Base-by-base conservation (phyloP, 2,329 filamentous ascomycete genomes). In the Paracamarosporium sp. region DNA sequence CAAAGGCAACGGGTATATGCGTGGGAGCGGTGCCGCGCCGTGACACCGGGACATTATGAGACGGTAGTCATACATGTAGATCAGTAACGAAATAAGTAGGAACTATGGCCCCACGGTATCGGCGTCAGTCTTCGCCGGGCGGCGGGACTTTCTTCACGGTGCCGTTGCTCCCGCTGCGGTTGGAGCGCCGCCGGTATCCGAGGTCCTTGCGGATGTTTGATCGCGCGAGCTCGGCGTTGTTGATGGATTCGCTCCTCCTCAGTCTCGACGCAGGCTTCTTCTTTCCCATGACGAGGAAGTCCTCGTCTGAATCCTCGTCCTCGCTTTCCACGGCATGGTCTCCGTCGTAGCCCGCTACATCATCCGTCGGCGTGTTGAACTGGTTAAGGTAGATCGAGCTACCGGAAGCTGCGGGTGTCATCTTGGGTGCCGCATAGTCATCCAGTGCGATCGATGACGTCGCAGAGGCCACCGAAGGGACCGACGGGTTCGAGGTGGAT, bases 401-500 rank as follows among this genome's bases (percentile, higher is more conserved):
- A 20, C 69, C 70, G 11, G 76, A 76, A 7, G 72, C 63, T 17
- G 66, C 61, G 5, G 67, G 55, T 4, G 68, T 48, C 59, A 70
- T 66, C 50, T 53, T 60, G 8, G 66, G 56, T 5, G 67, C 55
- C 6, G 55, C 60, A 50, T 72, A 72, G 7, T 76, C 74, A 33
- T 76, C 74, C 36, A 74, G 73, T 17, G 76, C 77, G 17, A 79
- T 56, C 8, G 80, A 82, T 0, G 81, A 82, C 35, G 74, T 76
- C 35, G 79, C 79, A 1, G 81, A 83, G n/a, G 78, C 76, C 15
- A 81, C 77, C 8, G 81, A 83, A 1, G 81, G 81, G 24, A 83
- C 82, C 1, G 81, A 83, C 11, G 81, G 81, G 55, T 82, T 80
- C 9, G 81, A 83, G 8, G 80, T 79, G 5, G 80, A 81, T 63